Evolutionary conservation across 371 early-diverging fungal genomes (phyloP).

Genomic region (Apophysomyces elegans): DNA sequence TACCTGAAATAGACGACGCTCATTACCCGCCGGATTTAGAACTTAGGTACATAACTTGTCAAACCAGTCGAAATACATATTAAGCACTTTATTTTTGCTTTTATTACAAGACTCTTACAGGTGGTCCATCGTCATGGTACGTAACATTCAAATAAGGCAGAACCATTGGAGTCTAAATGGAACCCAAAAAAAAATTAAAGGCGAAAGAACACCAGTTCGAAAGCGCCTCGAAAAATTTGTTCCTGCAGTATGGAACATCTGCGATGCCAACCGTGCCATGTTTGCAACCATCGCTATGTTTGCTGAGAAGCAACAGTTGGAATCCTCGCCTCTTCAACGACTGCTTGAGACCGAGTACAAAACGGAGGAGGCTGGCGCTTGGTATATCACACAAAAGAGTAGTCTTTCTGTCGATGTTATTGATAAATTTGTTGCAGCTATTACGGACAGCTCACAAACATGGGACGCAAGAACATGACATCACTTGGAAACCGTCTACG

Average conservation of each 20-base stretch:
- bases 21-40: constrained; percentile 7
- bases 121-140: constrained; percentile 66
- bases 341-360: constrained; percentile 37
- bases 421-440: constrained; percentile 38
- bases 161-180: neutral
- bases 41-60: neutral
- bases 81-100: neutral
- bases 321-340: constrained; percentile 28
- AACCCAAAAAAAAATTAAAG: constrained; percentile 17
- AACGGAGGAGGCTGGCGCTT: constrained; percentile 35
- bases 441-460: constrained; percentile 79
- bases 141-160: neutral
- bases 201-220: constrained; percentile 61
- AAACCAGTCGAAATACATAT: neutral
- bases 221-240: constrained; percentile 41
- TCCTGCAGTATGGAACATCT: constrained; percentile 60
- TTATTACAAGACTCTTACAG: constrained; percentile 40
- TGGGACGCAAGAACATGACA: constrained; percentile 68
- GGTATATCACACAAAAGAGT: constrained; percentile 24
- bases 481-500: constrained; percentile 63
- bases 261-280: constrained; percentile 50
- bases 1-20: constrained; percentile 6
- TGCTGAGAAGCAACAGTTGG: constrained; percentile 14
- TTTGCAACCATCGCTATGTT: constrained; percentile 51
- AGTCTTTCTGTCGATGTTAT: too few species aligned